Conservation (phyloP, 495 filamentous ascomycete genomes). For the Mytilinidion resinicola region DNA sequence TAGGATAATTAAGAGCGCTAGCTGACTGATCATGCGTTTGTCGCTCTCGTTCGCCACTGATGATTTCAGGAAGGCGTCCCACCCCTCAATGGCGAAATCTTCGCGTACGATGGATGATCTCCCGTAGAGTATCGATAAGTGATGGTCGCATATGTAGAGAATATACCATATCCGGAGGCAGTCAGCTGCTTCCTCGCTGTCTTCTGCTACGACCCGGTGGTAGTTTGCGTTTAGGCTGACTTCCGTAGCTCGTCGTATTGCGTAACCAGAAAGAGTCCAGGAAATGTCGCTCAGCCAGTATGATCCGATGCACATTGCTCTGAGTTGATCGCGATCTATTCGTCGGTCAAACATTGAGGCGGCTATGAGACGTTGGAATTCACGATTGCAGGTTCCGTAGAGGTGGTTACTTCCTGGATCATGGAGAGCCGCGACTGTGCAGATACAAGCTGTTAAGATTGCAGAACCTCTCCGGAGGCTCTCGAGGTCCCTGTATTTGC, state of each 20-base stretch:
- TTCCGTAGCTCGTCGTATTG: slow-evolving; percentile 52
- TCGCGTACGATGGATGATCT: slow-evolving; percentile 47
- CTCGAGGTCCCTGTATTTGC: slow-evolving; percentile 44
- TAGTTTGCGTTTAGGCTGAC: slow-evolving; percentile 46
- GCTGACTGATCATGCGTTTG: slow-evolving; percentile 37
- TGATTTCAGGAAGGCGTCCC: slow-evolving; percentile 34
- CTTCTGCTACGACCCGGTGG: slow-evolving; percentile 41
- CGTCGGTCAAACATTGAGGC: slow-evolving; percentile 49
- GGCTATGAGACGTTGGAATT: slow-evolving; percentile 48
- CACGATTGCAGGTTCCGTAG: slow-evolving; percentile 48
- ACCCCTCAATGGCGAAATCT: slow-evolving; percentile 34
- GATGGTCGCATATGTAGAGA: slow-evolving; percentile 51
- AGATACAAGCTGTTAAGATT: slow-evolving; percentile 46
- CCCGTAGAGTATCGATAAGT: slow-evolving; percentile 51
- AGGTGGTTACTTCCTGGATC: slow-evolving; percentile 42
- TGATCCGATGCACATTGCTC: slow-evolving; percentile 48
- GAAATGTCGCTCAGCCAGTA: slow-evolving; percentile 53
- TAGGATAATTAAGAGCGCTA: slow-evolving; percentile 39
- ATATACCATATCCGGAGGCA: slow-evolving; percentile 43
- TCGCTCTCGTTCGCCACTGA: slow-evolving; percentile 36
- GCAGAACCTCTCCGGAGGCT: slow-evolving; percentile 45
- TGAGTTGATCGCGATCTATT: slow-evolving; percentile 47
- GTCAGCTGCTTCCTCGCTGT: slow-evolving; percentile 38
- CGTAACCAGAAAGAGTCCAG: slow-evolving; percentile 52
- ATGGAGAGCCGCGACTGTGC: slow-evolving; percentile 49